A percentile compares a stretch with the other conserved stretches of the same genome.
Evolutionary conservation across 2,329 filamentous ascomycete species (phyloP).

Genomic region (Parasarocladium wereldwijsianum): DNA sequence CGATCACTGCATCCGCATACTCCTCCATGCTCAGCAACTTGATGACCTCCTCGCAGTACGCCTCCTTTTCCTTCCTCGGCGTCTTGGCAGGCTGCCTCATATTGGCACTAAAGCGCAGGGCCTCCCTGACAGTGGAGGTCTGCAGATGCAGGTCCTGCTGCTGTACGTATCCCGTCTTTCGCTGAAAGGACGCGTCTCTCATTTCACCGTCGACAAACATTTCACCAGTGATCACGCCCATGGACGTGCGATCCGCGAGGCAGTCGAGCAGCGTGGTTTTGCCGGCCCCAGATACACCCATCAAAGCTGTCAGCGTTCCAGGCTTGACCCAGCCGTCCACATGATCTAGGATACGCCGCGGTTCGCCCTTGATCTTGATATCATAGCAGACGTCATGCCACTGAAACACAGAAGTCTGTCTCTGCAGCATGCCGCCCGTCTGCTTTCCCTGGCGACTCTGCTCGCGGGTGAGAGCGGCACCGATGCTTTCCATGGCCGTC

Average conservation of each 20-base stretch:
- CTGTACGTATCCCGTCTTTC: constrained; percentile 8
- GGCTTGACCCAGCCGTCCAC: constrained; percentile 86
- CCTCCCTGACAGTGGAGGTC: constrained; percentile 42
- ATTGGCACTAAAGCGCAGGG: constrained; percentile 71
- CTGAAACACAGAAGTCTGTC: constrained; percentile 43
- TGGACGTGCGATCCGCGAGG: constrained; percentile 6
- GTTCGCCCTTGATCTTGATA: constrained; percentile 58
- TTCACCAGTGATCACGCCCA: constrained; percentile 8
- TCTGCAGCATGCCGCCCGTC: constrained; percentile 14
- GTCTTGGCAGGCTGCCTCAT: constrained; percentile 69
- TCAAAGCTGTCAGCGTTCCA: constrained; percentile 70
- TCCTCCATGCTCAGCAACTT: constrained; percentile 44
- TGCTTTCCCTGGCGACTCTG: constrained; percentile 4
- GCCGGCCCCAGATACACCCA: constrained; percentile 37
- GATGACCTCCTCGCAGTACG: constrained; percentile 83
- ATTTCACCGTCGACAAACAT: constrained; percentile 7
- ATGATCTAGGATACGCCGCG: constrained; percentile 61
- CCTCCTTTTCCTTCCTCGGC: constrained; percentile 60
- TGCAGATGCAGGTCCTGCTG: constrained; percentile 7
- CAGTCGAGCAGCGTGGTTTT: constrained; percentile 8
- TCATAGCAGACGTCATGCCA: constrained; percentile 67
- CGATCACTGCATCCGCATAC: constrained; percentile 34
- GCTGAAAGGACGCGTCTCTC: constrained; percentile 7
- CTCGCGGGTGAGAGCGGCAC: constrained; percentile 16
- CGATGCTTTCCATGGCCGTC: constrained; percentile 33